phyloP scores from a whole-genome alignment of 2,329 filamentous ascomycete genomes.

The Pseudogymnoascus sp. region DNA sequence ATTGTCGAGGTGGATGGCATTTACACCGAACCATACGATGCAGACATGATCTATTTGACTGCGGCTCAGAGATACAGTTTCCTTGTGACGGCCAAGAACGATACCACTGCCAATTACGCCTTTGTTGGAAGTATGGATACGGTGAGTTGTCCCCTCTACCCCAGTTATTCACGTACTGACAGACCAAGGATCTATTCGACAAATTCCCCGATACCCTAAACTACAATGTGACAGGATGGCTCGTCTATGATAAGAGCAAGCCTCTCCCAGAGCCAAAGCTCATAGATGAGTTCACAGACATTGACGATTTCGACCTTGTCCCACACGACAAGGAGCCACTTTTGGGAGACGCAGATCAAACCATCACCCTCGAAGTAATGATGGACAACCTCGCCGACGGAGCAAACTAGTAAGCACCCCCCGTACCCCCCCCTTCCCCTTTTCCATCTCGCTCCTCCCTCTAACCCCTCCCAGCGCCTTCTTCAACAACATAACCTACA shows the following conservation, averaged over 20 bases:
- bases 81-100: conserved; percentile 54
- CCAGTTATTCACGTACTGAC: conserved; percentile 17
- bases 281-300: conserved; percentile 55
- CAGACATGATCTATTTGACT: conserved; percentile 57
- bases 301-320: conserved; percentile 66
- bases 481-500: conserved; percentile 58
- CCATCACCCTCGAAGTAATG: conserved; percentile 53
- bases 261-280: conserved; percentile 42
- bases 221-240: conserved; percentile 59
- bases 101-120: conserved; percentile 55
- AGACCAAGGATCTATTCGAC: conserved; percentile 52
- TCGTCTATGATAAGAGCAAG: conserved; percentile 46
- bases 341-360: conserved; percentile 53
- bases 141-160: conserved; percentile 15
- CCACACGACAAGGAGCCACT: conserved; percentile 58
- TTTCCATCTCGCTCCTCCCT: not conserved
- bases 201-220: conserved; percentile 57
- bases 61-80: conserved; percentile 61
- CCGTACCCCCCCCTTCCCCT: not conserved
- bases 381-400: conserved; percentile 64
- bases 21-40: conserved; percentile 53
- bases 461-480: conserved; percentile 33
- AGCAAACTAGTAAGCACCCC: conserved; percentile 49
- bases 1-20: conserved; percentile 69
- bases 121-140: conserved; percentile 64